Base-by-base conservation (phyloP, 1,284 basidiomycete species). In the Cutaneotrichosporon daszewskae region DNA sequence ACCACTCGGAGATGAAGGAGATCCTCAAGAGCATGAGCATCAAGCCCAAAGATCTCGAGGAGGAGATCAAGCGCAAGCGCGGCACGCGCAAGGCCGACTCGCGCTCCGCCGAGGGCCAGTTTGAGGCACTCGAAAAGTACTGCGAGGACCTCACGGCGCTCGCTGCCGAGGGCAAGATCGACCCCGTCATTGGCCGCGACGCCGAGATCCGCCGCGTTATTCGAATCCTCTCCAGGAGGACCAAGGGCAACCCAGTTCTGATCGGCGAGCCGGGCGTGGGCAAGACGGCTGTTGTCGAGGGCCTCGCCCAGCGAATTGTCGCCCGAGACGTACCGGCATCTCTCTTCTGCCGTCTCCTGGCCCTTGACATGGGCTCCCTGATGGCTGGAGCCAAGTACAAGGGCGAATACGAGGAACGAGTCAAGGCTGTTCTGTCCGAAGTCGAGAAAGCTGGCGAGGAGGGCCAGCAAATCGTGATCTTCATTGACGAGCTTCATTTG, bases 251-350 rank as follows among this genome's bases (percentile, higher is more conserved):
- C 61, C 90, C 89, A 4, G 87, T 92, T 3, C 58, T 77, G 14
- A 64, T 76, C 9, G 75, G 75, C 19, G 59, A 65, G 17, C 85
- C 87, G 8, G 86, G 86, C 54, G 86, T 89, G 7, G 87, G 89
- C 0, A 94, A 94, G 71, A 94, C 91, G 0, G 88, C 91, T 0
- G 90, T 96, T 46, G 71, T 94, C 26, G 92, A 96, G 72, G 91
- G 69, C 23, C 49, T 96, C 12, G 91, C 90, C 0, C 85, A 82
- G 58, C 76, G 90, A 13, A 91, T 96, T 47, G 81, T 94, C 2
- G 80, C 85, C 7, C 86, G 84, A 62, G 89, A 95, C 64, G 89
- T 95, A 3, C 91, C 92, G 11, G 90, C 90, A 75, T 85, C 85
- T 47, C 35, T 94, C 9, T 84, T 90, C 53, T 73, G 82, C 57